These are phyloP conservation scores for Vigna trinervia DNA, from an alignment of 306 rosid genomes.

Conservation along the genomic window DNA sequence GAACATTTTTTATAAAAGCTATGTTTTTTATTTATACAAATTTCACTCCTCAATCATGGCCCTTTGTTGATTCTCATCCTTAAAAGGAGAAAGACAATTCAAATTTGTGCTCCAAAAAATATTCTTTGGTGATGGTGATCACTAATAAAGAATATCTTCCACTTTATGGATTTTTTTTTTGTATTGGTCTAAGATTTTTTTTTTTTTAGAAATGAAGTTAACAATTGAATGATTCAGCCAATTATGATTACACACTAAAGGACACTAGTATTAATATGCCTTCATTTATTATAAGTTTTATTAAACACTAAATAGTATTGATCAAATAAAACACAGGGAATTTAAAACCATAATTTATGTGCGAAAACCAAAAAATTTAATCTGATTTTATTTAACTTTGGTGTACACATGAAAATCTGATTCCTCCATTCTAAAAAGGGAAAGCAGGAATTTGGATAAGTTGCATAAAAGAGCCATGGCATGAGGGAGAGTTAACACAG, in stretches of 20 bases:
- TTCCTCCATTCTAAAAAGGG: not conserved
- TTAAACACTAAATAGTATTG: no score
- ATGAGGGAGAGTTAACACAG: not conserved
- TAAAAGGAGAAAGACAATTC: not conserved
- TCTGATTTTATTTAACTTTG: not conserved
- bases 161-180: not conserved
- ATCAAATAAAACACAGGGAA: no score
- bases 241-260: not conserved
- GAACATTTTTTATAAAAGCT: no score
- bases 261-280: no score
- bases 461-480: not conserved
- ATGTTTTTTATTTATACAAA: no score
- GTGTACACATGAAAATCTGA: not conserved
- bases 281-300: no score
- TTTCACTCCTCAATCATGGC: not conserved
- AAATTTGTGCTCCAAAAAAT: slow-evolving; percentile 11
- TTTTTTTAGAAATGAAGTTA: not conserved
- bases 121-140: not conserved
- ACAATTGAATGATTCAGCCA: not conserved
- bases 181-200: no score
- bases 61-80: not conserved
- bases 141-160: not conserved
- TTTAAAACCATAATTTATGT: no score
- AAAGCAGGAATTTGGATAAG: not conserved
- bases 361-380: no score